Evolutionary conservation across 169 alveolate genomes (phyloP), one percentile per base, ranked within the genome.

Genomic region (Plasmodium malariae): DNA sequence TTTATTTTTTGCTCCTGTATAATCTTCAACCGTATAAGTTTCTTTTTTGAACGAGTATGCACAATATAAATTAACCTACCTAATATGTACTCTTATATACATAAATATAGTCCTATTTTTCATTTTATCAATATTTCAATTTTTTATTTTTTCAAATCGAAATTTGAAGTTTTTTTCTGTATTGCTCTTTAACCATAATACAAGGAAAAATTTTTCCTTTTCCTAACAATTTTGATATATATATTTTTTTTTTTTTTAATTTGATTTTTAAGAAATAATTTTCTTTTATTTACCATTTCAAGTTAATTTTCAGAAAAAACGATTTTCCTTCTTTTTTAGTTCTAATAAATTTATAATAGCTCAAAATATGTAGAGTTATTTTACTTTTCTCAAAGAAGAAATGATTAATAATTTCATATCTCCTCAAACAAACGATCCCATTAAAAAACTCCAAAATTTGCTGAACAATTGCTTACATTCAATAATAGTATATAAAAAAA

Each of bases 391-490:
- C 1, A 74, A 55, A 14, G 55, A 51, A 36, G 72, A 83, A 83
- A 83, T 83, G 83, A 83, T 24, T 65, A 83, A 83, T 71, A 74
- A 74, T 57, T 65, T 83, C 67, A 49, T 30, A 7, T 83, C 91
- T 0, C 91, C 91, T 34, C 69, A 19, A 3, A 48, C 85, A 17
- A 83, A 83, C 28, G 91, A 83, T 36, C 80, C 91, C 12, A 83
- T 83, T 9, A 83, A 65, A 57, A 83, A 83, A 43, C 60, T 83
- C 45, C 91, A 83, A 36, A 83, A 83, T 24, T 68, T 83, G 49
- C 51, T 83, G 45, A 83, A 83, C 62, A 76, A 76, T 34, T 76
- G 76, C 26, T 55, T 76, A 40, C 60, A 76, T 30, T 76, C 88
- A 21, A 68, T 76, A 32, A 67, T 76, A 19, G 88, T 76, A 74